These are phyloP conservation scores for Linnemannia exigua DNA, from an alignment of 192 early-diverging fungal genomes.

Conservation along the genomic window DNA sequence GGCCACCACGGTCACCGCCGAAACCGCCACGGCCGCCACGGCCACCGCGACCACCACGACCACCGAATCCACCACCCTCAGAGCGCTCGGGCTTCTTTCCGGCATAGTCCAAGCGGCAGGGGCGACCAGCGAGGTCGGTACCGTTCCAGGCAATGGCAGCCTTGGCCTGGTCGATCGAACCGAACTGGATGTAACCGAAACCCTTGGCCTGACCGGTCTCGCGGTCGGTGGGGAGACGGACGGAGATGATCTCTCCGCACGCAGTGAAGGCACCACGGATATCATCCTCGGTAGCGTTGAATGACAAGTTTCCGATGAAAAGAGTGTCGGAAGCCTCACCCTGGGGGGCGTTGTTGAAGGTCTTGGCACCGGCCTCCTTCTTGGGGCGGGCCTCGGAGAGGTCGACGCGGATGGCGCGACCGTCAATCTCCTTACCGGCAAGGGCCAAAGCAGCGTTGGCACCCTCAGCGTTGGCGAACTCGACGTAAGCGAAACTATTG, in stretches of 20 bases:
- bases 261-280: constrained; percentile 67
- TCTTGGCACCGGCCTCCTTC: constrained; percentile 61
- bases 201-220: constrained; percentile 83
- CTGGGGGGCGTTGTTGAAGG: constrained; percentile 40
- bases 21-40: constrained; percentile 42
- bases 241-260: constrained; percentile 72
- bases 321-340: constrained; percentile 76
- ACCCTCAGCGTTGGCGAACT: constrained; percentile 74
- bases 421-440: constrained; percentile 80
- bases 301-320: constrained; percentile 85
- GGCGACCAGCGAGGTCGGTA: constrained; percentile 80
- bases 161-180: constrained; percentile 71
- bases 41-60: constrained; percentile 36
- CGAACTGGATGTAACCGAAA: constrained; percentile 93
- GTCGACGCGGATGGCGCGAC: constrained; percentile 84
- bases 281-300: constrained; percentile 69
- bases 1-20: constrained; percentile 63
- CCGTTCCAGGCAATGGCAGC: constrained; percentile 84
- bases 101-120: constrained; percentile 88
- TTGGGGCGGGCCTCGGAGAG: constrained; percentile 69
- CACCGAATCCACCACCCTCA: constrained; percentile 58
- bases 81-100: constrained; percentile 41
- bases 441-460: constrained; percentile 76
- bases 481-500: constrained; percentile 84
- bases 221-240: constrained; percentile 79